These are phyloP conservation scores for Aspergillus hancockii DNA, from an alignment of 495 filamentous ascomycete genomes.

Conservation along the genomic window DNA sequence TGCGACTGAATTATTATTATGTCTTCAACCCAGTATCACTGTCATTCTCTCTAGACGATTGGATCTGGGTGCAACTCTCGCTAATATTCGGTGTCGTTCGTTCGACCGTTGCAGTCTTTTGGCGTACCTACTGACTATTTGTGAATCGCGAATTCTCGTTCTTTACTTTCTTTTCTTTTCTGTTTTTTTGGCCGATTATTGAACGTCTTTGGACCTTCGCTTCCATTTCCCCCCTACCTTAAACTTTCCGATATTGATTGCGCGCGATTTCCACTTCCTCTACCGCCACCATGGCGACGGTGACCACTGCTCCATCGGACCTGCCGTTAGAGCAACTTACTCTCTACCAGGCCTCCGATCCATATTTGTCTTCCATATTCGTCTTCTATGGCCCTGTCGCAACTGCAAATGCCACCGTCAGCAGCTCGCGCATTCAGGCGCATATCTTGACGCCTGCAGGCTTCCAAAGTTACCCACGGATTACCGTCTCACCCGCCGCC, in stretches of 20 bases:
- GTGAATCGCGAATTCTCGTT: conserved; percentile 4
- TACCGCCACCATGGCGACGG: conserved; percentile 39
- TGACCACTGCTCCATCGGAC: conserved; percentile 35
- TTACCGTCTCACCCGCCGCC: conserved; percentile 91
- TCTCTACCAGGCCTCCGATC: conserved; percentile 80
- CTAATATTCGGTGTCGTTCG: conserved; percentile 12
- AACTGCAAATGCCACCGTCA: conserved; percentile 79
- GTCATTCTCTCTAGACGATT: conserved; percentile 11
- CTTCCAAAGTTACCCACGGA: conserved; percentile 80
- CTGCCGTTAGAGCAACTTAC: conserved; percentile 74
- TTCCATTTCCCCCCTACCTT: conserved; percentile 1
- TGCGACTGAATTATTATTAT: conserved; percentile 19
- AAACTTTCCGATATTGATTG: conserved; percentile 8
- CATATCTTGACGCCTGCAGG: conserved; percentile 89
- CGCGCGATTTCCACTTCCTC: conserved; percentile 17
- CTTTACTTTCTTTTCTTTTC: conserved; percentile 8
- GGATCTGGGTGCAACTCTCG: conserved; percentile 9
- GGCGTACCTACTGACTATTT: not conserved
- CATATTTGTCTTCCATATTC: conserved; percentile 72
- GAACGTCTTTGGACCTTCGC: conserved; percentile 1
- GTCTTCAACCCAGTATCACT: conserved; percentile 10
- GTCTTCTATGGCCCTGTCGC: conserved; percentile 85
- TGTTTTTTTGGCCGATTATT: conserved; percentile 9
- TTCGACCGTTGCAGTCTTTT: conserved; percentile 8
- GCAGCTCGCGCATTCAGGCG: conserved; percentile 87